phyloP scores from a whole-genome alignment of 2,329 filamentous ascomycete genomes.

The Fusarium sacchari region DNA sequence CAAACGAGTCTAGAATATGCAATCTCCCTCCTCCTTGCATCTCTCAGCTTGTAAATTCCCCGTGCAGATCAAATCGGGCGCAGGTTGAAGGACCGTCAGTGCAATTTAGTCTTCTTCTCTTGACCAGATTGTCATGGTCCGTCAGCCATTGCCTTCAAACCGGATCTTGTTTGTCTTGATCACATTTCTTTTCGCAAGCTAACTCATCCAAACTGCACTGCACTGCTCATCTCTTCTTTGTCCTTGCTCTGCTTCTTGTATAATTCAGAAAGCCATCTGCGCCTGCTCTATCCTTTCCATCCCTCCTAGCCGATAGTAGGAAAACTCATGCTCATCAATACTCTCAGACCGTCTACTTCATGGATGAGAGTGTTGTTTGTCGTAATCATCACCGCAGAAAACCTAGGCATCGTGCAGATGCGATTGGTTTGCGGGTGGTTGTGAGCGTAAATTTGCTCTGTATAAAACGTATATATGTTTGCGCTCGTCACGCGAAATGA shows the following conservation, averaged over 20 bases:
- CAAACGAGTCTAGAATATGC: slow-evolving; percentile 35
- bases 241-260: slow-evolving; percentile 19
- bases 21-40: slow-evolving; percentile 10
- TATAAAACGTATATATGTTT: slow-evolving; percentile 43
- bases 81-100: not conserved
- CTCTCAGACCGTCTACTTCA: slow-evolving; percentile 28
- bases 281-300: slow-evolving; percentile 23
- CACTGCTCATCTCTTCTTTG: slow-evolving; percentile 18
- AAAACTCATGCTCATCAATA: slow-evolving; percentile 26
- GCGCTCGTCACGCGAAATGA: slow-evolving; percentile 37
- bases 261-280: slow-evolving; percentile 35
- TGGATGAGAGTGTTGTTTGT: slow-evolving; percentile 38
- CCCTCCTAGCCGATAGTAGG: slow-evolving; percentile 16
- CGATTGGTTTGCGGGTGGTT: slow-evolving; percentile 8
- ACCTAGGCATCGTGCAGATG: not conserved
- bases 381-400: slow-evolving; percentile 39
- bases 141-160: slow-evolving; percentile 19
- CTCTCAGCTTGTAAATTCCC: slow-evolving; percentile 20
- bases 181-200: slow-evolving; percentile 14
- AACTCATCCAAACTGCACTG: slow-evolving; percentile 8
- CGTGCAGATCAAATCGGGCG: not conserved
- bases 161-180: slow-evolving; percentile 13
- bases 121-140: slow-evolving; percentile 6
- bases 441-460: slow-evolving; percentile 34
- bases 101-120: not conserved